Evolutionary conservation across 2,329 filamentous ascomycete species (phyloP).

Genomic region (Calonectria pauciramosa): DNA sequence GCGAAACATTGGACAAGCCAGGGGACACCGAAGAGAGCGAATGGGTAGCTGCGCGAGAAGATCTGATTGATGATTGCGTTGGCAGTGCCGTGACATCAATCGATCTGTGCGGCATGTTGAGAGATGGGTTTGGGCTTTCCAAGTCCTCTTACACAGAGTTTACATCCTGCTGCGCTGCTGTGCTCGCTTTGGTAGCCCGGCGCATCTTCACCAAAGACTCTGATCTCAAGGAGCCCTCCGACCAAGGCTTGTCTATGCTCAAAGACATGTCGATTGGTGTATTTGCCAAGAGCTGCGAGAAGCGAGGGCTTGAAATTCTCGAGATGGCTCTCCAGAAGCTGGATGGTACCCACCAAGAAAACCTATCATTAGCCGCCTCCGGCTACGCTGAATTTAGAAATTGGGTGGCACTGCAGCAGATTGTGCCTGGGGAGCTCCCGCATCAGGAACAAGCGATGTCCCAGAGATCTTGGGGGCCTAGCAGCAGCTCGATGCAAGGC

Average conservation of each 20-base stretch:
- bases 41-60: constrained; percentile 20
- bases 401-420: constrained; percentile 39
- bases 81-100: constrained; percentile 30
- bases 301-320: constrained; percentile 26
- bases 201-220: constrained; percentile 23
- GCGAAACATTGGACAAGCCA: constrained; percentile 7
- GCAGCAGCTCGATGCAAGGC: not conserved
- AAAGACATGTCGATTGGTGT: constrained; percentile 28
- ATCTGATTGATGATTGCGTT: constrained; percentile 30
- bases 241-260: constrained; percentile 31
- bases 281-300: constrained; percentile 32
- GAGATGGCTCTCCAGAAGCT: constrained; percentile 26
- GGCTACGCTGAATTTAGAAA: constrained; percentile 39
- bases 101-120: constrained; percentile 34
- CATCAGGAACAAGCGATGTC: constrained; percentile 19
- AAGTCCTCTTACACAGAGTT: constrained; percentile 40
- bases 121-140: constrained; percentile 30
- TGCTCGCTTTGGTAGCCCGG: constrained; percentile 30
- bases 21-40: not conserved
- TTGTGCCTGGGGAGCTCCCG: constrained; percentile 28
- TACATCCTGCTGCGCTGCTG: constrained; percentile 37
- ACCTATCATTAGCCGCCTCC: not conserved
- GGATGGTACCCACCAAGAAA: not conserved
- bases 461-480: not conserved
- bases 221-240: constrained; percentile 9